Evolutionary conservation across 805 yeast genomes (phyloP).

Genomic region (Candida glaebosa): DNA sequence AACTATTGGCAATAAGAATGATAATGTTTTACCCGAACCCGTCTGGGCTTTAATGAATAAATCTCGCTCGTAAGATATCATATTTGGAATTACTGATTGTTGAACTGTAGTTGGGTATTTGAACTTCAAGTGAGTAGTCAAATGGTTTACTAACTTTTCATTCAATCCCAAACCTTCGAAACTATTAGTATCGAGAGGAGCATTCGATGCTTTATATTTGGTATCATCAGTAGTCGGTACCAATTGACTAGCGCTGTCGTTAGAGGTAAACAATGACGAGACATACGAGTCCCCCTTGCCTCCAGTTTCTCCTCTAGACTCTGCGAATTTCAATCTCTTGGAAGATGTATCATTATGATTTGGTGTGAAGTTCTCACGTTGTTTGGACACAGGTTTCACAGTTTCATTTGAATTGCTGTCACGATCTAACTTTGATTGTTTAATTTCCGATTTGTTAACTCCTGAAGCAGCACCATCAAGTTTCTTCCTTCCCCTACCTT

Average conservation of each 20-base stretch:
- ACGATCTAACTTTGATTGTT: constrained; percentile 7
- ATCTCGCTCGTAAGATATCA: constrained; percentile 44
- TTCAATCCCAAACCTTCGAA: constrained; percentile 72
- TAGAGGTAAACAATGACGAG: constrained; percentile 71
- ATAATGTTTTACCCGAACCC: constrained; percentile 95
- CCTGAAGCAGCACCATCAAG: constrained; percentile 21
- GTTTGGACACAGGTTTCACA: constrained; percentile 6
- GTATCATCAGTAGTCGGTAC: constrained; percentile 46
- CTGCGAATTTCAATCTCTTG: constrained; percentile 40
- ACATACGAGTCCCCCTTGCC: constrained; percentile 65
- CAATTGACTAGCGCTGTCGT: constrained; percentile 46
- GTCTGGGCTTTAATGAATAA: constrained; percentile 94
- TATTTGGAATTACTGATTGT: constrained; percentile 66
- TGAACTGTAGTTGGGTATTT: constrained; percentile 84
- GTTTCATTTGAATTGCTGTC: constrained; percentile 2
- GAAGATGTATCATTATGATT: constrained; percentile 14
- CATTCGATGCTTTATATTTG: constrained; percentile 65
- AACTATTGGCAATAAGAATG: constrained; percentile 81
- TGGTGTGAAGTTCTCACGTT: neutral
- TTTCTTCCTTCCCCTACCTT: constrained; percentile 39
- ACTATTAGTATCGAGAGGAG: constrained; percentile 73
- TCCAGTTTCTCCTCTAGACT: constrained; percentile 49
- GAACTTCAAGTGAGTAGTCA: constrained; percentile 54
- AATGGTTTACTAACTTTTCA: constrained; percentile 47
- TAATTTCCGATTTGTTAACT: constrained; percentile 26